Conservation (phyloP, 768 basidiomycete genomes). For the Trametes villosa region DNA sequence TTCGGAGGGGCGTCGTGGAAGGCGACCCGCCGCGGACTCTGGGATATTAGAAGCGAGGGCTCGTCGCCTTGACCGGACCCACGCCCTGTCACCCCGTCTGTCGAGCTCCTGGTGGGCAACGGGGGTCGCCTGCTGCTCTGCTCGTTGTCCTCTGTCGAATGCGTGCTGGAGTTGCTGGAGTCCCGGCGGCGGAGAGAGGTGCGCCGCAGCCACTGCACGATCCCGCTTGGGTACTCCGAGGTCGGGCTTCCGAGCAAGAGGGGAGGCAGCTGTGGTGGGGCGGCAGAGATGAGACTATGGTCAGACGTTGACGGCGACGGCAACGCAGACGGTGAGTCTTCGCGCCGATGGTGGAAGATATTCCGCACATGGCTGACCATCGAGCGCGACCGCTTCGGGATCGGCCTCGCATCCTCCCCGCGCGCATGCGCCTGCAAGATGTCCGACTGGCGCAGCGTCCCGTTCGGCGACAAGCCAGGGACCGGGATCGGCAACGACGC, state of each 20-base stretch:
- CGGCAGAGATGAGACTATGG: constrained; percentile 15
- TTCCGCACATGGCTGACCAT: constrained; percentile 67
- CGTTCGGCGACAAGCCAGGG: constrained; percentile 20
- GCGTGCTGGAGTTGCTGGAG: constrained; percentile 25
- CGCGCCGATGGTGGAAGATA: constrained; percentile 46
- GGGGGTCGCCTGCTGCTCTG: constrained; percentile 27
- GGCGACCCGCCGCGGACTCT: constrained; percentile 6
- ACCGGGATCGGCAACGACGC: constrained; percentile 27
- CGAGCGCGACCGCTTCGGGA: constrained; percentile 52
- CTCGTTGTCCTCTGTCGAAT: constrained; percentile 3
- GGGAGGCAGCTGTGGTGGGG: too few species aligned
- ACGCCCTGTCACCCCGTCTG: constrained; percentile 13
- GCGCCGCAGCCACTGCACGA: constrained; percentile 23
- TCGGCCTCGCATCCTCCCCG: constrained; percentile 37
- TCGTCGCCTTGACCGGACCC: neutral
- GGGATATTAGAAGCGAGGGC: neutral
- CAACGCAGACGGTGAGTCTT: constrained; percentile 34
- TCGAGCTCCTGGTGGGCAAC: constrained; percentile 17
- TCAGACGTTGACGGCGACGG: constrained; percentile 42
- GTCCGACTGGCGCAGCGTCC: constrained; percentile 34
- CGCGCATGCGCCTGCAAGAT: constrained; percentile 29
- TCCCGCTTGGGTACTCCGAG: constrained; percentile 16
- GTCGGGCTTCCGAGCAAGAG: constrained; percentile 30
- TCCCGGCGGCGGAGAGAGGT: constrained; percentile 23
- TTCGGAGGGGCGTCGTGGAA: constrained; percentile 11